Conservation (phyloP, 2,329 filamentous ascomycete genomes). For the Ilyonectria destructans region DNA sequence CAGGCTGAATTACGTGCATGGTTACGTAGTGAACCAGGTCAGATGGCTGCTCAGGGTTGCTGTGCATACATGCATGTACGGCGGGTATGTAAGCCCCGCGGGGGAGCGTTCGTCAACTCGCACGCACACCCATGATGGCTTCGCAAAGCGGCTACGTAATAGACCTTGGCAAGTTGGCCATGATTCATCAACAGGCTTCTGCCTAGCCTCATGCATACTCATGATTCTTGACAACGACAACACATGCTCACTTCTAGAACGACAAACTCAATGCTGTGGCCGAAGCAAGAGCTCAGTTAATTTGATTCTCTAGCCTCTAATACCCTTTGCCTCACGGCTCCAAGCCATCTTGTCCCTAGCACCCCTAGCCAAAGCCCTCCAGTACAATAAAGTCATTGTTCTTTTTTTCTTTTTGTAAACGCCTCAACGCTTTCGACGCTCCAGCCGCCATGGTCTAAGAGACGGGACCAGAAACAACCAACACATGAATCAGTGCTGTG, state of each 20-base stretch:
- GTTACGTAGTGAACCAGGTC: slow-evolving; percentile 3
- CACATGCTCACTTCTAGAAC: slow-evolving; percentile 9
- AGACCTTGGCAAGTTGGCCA: slow-evolving; percentile 12
- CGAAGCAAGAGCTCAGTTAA: slow-evolving; percentile 33
- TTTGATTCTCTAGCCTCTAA: slow-evolving; percentile 46
- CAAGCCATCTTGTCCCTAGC: slow-evolving; percentile 30
- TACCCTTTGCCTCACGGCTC: slow-evolving; percentile 32
- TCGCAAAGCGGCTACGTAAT: not conserved
- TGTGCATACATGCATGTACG: slow-evolving; percentile 18
- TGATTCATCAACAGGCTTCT: slow-evolving; percentile 4
- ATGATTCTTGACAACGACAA: not conserved
- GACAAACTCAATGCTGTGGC: not conserved
- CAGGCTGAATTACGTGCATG: slow-evolving; percentile 9
- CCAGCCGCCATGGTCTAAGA: slow-evolving; percentile 26
- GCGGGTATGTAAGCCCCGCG: slow-evolving; percentile 6
- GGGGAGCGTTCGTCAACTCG: slow-evolving; percentile 2
- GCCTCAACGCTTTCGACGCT: slow-evolving; percentile 26
- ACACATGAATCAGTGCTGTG: slow-evolving; percentile 15
- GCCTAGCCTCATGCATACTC: not conserved
- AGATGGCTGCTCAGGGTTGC: not conserved
- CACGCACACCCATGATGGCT: not conserved
- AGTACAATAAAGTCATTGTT: slow-evolving; percentile 34
- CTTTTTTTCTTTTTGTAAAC: slow-evolving; percentile 34
- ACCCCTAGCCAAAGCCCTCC: slow-evolving; percentile 28
- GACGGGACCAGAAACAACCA: slow-evolving; percentile 16